Base-by-base conservation (phyloP, 1,139 yeast species). In the Blastobotrys niveus region DNA sequence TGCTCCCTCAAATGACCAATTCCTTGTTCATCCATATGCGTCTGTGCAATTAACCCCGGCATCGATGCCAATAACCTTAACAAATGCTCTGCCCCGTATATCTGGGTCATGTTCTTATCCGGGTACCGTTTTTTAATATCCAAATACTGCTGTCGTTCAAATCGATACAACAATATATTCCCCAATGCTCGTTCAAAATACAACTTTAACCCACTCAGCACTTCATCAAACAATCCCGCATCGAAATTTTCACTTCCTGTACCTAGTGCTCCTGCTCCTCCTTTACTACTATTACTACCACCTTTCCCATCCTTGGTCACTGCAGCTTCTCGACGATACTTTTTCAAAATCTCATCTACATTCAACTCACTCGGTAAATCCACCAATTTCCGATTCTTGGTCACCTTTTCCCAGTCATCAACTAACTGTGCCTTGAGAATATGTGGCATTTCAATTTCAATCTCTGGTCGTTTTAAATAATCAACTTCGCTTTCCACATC, bases 401-500 rank as follows among this genome's bases (percentile, higher is more conserved):
- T 87, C 40, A 89, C 74, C 54, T 71, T 73, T 62, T 89, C 96
- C 97, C 97, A 91, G 67, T 91, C 97, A 59, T 87, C 89, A 1
- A 89, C 94, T 36, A 91, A 67, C 5, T 80, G 57, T 3, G 82
- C 71, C 61, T 87, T 88, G 48, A 91, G 69, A 34, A 71, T 66
- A 45, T 79, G 79, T 0, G 91, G 85, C 18, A 86, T 74, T 3
- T 69, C 68, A 10, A 83, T 57, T 40, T 67, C 63, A 27, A 82
- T 69, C 52, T 79, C 85, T 9, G 76, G 73, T 47, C 70, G 66
- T 38, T 61, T 62, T 38, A 64, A 46, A 47, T 59, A 63, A 31
- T 70, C 71, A 14, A 66, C 71, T 42, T 70, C 72, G 42, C 49
- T 48, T 40, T 61, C 63, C 18, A 58, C 42, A 18, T 52, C 54